Base-by-base conservation (phyloP, 2,329 filamentous ascomycete species). In the Acrocalymma vagum region DNA sequence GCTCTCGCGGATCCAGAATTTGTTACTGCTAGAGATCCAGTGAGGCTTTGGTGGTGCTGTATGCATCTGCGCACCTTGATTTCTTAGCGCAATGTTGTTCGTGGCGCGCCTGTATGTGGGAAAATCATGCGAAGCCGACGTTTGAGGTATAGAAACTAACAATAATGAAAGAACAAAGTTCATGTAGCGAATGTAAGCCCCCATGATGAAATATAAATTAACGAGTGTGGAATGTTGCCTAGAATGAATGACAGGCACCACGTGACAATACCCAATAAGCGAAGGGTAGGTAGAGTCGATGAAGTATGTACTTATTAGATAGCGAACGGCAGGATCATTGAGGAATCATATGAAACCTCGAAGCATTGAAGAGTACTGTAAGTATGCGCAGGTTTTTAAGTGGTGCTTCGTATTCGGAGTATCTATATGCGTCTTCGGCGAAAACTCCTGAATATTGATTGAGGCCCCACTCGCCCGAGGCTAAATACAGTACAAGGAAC, bases 1-100 rank as follows among this genome's bases (percentile, higher is more conserved):
- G 15, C 29, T 29, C 30, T 31, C 26, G 13, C 37, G 22, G 26
- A 51, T 51, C 51, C 51, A 55, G 37, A 55, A 55, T 7, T 20
- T 22, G 27, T 29, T 39, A 18, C 28, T 44, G 9, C 27, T 18
- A 11, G 43, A 35, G n/a, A 45, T 36, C 48, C 48, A 48, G 22
- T 45, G 36, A 11, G 48, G 36, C n/a, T 15, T 6, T 30, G 45
- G 15, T 38, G 13, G 18, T 23, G 38, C 23, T 35, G 39, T 17
- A 15, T 24, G 29, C 13, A 13, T 34, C 24, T 43, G 34, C 28
- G 36, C 33, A 29, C 42, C 10, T 31, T 26, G 28, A 39, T 48
- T 20, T 29, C 38, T 31, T 26, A 10, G 32, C n/a, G 33, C n/a
- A 18, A 38, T 23, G 22, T 31, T 27, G 22, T 31, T 27, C 14